phyloP scores from a whole-genome alignment of 768 basidiomycete genomes.

The Pleurotus citrinopileatus region DNA sequence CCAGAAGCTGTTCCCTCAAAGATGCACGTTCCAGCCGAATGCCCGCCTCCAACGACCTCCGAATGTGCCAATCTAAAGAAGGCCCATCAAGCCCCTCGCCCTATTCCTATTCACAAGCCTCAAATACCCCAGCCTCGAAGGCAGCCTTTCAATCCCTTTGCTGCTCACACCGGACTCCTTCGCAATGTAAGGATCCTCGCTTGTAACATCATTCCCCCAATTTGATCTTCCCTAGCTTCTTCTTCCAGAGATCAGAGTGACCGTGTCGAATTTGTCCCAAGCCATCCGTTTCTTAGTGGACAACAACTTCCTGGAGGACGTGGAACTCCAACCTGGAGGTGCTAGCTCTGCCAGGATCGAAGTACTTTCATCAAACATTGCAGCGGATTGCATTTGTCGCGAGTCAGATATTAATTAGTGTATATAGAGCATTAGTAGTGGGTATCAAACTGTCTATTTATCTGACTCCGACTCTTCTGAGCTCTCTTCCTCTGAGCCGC shows the following conservation, averaged over 20 bases:
- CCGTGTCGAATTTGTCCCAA: constrained; percentile 89
- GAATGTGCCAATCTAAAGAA: constrained; percentile 7
- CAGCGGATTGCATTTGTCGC: too few species aligned
- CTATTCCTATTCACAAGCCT: constrained; percentile 19
- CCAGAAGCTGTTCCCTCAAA: constrained; percentile 66
- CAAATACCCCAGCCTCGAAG: constrained; percentile 41
- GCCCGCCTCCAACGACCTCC: background rate
- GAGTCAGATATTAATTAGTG: constrained; percentile 10
- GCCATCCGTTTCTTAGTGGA: constrained; percentile 88
- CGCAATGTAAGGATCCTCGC: constrained; percentile 59
- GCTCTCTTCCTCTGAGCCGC: constrained; percentile 33
- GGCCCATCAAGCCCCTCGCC: background rate
- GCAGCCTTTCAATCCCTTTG: constrained; percentile 62
- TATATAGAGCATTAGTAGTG: constrained; percentile 9
- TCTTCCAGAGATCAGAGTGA: constrained; percentile 81
- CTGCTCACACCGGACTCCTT: constrained; percentile 65
- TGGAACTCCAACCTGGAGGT: constrained; percentile 81
- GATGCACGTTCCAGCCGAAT: constrained; percentile 11
- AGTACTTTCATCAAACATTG: constrained; percentile 37
- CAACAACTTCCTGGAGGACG: constrained; percentile 80
- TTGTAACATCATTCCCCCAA: background rate
- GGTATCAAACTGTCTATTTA: background rate
- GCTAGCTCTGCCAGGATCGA: constrained; percentile 62
- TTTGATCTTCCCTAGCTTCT: constrained; percentile 52
- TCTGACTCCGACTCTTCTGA: constrained; percentile 26